phyloP scores from a whole-genome alignment of 2,329 filamentous ascomycete genomes.

The Cladophialophora chaetospira region DNA sequence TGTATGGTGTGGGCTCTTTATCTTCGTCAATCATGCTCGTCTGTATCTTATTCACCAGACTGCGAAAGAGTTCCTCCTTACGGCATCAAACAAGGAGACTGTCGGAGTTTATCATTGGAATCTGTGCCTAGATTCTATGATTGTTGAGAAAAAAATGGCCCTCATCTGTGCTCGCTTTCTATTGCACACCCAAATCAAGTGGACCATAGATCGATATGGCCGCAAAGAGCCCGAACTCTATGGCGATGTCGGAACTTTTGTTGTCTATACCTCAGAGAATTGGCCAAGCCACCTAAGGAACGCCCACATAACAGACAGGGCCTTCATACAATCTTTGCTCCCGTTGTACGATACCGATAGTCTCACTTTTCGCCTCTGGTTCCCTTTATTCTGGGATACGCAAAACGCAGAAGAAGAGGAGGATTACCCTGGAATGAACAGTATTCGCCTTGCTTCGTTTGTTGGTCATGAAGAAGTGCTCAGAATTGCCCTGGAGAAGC shows the following conservation, averaged over 20 bases:
- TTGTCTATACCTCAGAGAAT: constrained; percentile 10
- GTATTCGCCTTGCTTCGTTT: background rate
- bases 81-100: background rate
- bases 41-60: constrained; percentile 47
- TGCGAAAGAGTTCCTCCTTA: constrained; percentile 43
- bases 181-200: no score
- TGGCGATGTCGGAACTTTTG: constrained; percentile 1
- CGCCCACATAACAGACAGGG: background rate
- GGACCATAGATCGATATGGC: constrained; percentile 1
- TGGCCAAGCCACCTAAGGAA: constrained; percentile 14
- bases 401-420: background rate
- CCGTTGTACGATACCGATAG: background rate
- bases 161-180: constrained; percentile 17
- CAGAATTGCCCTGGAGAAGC: background rate
- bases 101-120: constrained; percentile 6
- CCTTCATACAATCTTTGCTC: background rate
- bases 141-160: constrained; percentile 13
- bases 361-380: background rate
- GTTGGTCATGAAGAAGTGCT: background rate
- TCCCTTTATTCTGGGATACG: background rate
- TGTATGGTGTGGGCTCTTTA: constrained; percentile 42
- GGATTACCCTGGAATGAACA: background rate
- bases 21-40: constrained; percentile 37
- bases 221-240: background rate
- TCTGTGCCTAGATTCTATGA: background rate